These are phyloP conservation scores for Nasturtium officinale DNA, from an alignment of 345 rosid genomes.

Conservation along the genomic window DNA sequence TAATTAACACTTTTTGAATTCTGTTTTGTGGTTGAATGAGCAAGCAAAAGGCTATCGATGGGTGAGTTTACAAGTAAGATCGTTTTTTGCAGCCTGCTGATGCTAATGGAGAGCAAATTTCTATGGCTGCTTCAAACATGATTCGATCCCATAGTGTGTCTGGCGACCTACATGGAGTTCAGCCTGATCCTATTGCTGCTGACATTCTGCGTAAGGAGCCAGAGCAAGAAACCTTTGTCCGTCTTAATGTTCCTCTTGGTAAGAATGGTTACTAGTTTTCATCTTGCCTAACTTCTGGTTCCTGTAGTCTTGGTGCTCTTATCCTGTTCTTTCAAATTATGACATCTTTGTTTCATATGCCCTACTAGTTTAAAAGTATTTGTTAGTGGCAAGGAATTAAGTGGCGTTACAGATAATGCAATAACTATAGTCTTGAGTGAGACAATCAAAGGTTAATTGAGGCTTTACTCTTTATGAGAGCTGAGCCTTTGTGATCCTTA, in stretches of 20 bases:
- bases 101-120: slow-evolving; percentile 64
- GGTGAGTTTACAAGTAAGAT: slow-evolving; percentile 1
- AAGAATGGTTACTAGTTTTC: slow-evolving; percentile 42
- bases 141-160: slow-evolving; percentile 95
- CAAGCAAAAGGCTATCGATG: background rate
- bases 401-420: slow-evolving; percentile 8
- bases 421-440: background rate
- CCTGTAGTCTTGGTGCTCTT: background rate
- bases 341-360: background rate
- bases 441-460: background rate
- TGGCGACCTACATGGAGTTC: slow-evolving; percentile 97
- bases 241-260: slow-evolving; percentile 75
- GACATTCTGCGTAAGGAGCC: slow-evolving; percentile 98
- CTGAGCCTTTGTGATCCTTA: slow-evolving; percentile 4
- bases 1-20: background rate
- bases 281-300: background rate
- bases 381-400: slow-evolving; percentile 11
- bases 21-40: slow-evolving; percentile 9
- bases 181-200: slow-evolving; percentile 98
- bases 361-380: background rate
- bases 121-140: slow-evolving; percentile 72
- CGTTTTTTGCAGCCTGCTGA: slow-evolving; percentile 40
- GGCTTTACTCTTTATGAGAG: slow-evolving; percentile 13
- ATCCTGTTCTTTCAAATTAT: slow-evolving; percentile 1
- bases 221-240: slow-evolving; percentile 92